Evolutionary conservation across 768 basidiomycete species (phyloP).

Genomic region (Tricholoma flavovirens): DNA sequence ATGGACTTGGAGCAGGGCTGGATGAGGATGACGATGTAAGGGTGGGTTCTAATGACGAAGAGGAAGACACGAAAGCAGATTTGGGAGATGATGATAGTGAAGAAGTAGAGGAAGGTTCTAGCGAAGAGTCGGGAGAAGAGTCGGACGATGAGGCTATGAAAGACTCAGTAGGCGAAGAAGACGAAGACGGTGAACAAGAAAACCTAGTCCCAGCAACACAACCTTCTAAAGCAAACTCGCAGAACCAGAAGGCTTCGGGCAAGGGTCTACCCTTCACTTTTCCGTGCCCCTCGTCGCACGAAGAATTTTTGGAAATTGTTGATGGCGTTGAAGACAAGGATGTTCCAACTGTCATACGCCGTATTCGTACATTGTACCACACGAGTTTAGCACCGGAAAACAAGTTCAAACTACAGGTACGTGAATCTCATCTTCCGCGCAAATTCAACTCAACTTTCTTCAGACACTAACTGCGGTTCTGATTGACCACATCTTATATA

Average conservation of each 20-base stretch:
- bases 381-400: constrained; percentile 90
- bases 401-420: constrained; percentile 86
- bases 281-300: constrained; percentile 79
- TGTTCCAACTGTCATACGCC: constrained; percentile 75
- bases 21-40: constrained; percentile 30
- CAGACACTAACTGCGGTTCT: constrained; percentile 74
- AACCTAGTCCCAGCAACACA: constrained; percentile 31
- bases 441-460: background rate
- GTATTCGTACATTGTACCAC: constrained; percentile 87
- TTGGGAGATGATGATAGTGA: constrained; percentile 34
- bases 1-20: constrained; percentile 36
- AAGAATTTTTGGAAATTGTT: constrained; percentile 84
- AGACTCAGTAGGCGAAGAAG: constrained; percentile 18
- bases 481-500: constrained; percentile 81
- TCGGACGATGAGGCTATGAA: constrained; percentile 12
- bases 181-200: constrained; percentile 40
- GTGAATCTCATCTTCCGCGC: constrained; percentile 10
- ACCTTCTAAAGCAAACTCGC: constrained; percentile 25
- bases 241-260: constrained; percentile 24
- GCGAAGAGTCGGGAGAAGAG: background rate
- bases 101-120: constrained; percentile 24
- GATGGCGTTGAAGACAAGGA: constrained; percentile 66
- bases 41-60: constrained; percentile 31
- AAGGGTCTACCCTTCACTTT: constrained; percentile 90
- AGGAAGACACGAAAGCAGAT: constrained; percentile 33